Evolutionary conservation across 306 rosid genomes (phyloP), one percentile per base, ranked within the genome.

Genomic region (Malus orientalis): DNA sequence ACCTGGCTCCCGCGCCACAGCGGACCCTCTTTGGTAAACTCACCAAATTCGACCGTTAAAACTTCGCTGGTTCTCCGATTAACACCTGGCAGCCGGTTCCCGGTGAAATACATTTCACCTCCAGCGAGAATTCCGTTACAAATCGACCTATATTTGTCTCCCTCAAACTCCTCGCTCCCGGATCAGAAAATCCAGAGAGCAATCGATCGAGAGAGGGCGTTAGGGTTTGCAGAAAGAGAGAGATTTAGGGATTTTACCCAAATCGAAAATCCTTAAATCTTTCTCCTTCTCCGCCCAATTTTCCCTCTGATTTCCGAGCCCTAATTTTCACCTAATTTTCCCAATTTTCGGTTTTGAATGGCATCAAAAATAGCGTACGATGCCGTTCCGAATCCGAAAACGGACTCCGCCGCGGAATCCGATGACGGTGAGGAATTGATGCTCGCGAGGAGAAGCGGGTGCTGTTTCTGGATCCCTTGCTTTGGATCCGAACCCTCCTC

Each of bases 381-480:
- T 4, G 40, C 49, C 78, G 61, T 38, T 69, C 53, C 73, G 3
- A 75, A 30, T 33, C 33, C 54, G 33, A 57, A 67, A 19, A n/a
- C 64, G 16, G 49, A 19, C 8, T 20, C 27, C 22, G 15, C 16
- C 2, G 54, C 3, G 7, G 45, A 66, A 16, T 33, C 44, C 29
- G 49, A 57, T 4, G 76, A 72, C 1, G 69, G 22, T 11, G 85
- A 70, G 0, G 87, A 86, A 3, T 29, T 61, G 66, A 6, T 22
- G 13, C 77, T 74, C 78, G 23, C 79, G 0, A 86, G 73, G 18
- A 73, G 87, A 14, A 18, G 70, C 4, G 80, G 85, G 13, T 89
- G 91, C 67, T 93, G 88, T 44, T 68, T 45, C 13, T 85, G 89
- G 79, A 76, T 84, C 8, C 87, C 89, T 3, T 82, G 88, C 59